A percentile compares a stretch with the other conserved stretches of the same genome.
Conservation (phyloP, 2,329 filamentous ascomycete genomes). For the Aspergillus sp. region DNA sequence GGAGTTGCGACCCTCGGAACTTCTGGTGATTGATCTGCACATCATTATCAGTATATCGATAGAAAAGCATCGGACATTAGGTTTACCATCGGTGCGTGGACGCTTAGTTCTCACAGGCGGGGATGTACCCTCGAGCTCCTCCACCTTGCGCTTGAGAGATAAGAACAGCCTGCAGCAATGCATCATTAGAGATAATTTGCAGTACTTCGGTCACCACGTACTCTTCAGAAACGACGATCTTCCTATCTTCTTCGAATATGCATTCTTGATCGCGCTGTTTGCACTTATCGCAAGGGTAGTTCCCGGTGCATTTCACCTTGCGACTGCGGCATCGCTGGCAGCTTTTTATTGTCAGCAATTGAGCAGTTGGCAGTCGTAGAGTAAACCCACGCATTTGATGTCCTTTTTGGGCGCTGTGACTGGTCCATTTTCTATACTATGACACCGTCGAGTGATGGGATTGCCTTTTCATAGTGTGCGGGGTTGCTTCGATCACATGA, state of each 20-base stretch:
- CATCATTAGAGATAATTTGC: background rate
- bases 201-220: conserved; percentile 10
- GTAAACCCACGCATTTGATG: conserved; percentile 18
- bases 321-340: conserved; percentile 38
- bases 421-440: conserved; percentile 9
- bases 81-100: background rate
- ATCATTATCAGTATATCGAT: background rate
- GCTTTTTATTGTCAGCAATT: conserved; percentile 16
- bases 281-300: conserved; percentile 37
- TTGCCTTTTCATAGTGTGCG: background rate
- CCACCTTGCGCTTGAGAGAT: conserved; percentile 16
- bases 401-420: conserved; percentile 15
- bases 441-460: background rate
- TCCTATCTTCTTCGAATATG: conserved; percentile 41
- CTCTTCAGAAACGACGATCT: conserved; percentile 45
- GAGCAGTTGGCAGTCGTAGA: background rate
- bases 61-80: no score
- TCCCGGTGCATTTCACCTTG: conserved; percentile 39
- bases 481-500: background rate
- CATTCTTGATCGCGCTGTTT: conserved; percentile 34
- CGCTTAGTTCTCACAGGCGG: conserved; percentile 15
- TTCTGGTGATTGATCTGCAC: conserved; percentile 1
- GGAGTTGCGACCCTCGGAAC: conserved; percentile 1
- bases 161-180: conserved; percentile 12
- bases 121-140: conserved; percentile 11